Evolutionary conservation across 75 land plant genomes (phyloP).

Genomic region (Pinus tabuliformis): DNA sequence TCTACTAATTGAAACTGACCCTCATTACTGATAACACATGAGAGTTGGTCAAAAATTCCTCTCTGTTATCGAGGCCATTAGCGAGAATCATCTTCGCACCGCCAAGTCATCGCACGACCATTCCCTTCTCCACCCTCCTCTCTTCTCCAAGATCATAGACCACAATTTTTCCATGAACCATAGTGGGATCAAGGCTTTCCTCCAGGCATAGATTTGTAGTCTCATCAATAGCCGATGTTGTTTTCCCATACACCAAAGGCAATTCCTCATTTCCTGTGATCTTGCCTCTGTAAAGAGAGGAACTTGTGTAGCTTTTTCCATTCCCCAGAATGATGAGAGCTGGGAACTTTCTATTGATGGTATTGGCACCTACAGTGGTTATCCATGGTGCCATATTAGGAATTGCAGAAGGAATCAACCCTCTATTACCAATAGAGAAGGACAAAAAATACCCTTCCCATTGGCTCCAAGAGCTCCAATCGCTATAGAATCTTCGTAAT

Average conservation of each 20-base stretch:
- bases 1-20: slow-evolving; percentile 13
- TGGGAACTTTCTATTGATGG: slow-evolving; percentile 72
- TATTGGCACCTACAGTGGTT: slow-evolving; percentile 66
- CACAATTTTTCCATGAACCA: slow-evolving; percentile 65
- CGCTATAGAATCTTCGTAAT: slow-evolving; percentile 10
- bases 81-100: slow-evolving; percentile 69
- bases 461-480: slow-evolving; percentile 49
- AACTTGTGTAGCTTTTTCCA: slow-evolving; percentile 41
- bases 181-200: slow-evolving; percentile 28
- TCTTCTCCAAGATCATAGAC: slow-evolving; percentile 42
- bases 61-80: slow-evolving; percentile 39
- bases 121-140: slow-evolving; percentile 32
- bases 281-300: slow-evolving; percentile 63
- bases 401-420: slow-evolving; percentile 43
- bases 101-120: slow-evolving; percentile 43
- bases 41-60: slow-evolving; percentile 22
- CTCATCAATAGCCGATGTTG: neutral
- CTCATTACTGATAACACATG: slow-evolving; percentile 26
- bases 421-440: slow-evolving; percentile 62
- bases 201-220: slow-evolving; percentile 16
- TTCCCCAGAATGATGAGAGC: slow-evolving; percentile 59
- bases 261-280: slow-evolving; percentile 4
- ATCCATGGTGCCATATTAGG: slow-evolving; percentile 81
- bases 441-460: slow-evolving; percentile 54
- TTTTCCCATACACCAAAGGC: slow-evolving; percentile 38